phyloP scores from a whole-genome alignment of 1,284 basidiomycete genomes.

The Flammula alnicola region DNA sequence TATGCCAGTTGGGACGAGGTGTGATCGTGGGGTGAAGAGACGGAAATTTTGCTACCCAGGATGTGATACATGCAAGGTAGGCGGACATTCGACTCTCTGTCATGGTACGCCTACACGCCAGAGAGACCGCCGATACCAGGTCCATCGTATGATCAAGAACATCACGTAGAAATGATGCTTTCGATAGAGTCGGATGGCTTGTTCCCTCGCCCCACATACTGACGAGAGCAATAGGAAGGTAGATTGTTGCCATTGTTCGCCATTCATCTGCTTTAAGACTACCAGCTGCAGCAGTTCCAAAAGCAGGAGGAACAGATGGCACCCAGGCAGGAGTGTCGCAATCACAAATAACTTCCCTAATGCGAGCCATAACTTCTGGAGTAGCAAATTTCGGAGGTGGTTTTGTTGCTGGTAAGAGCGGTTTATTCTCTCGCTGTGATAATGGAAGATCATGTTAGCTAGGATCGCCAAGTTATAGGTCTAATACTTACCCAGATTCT shows the following conservation, averaged over 20 bases:
- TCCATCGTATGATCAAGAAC: conserved; percentile 19
- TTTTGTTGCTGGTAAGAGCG: neutral
- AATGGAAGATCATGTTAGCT: neutral
- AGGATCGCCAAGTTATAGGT: neutral
- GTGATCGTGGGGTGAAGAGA: conserved; percentile 4
- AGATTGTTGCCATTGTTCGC: conserved; percentile 33
- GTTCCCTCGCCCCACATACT: conserved; percentile 19
- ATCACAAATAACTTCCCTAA: conserved; percentile 29
- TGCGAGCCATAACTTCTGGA: conserved; percentile 18
- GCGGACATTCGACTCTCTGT: conserved; percentile 4
- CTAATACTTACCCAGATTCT: neutral
- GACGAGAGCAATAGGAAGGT: conserved; percentile 37
- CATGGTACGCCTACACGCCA: conserved; percentile 14
- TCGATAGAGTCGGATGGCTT: neutral
- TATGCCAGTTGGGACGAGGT: conserved; percentile 12
- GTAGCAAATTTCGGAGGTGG: conserved; percentile 1
- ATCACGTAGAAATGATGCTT: neutral
- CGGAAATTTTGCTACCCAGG: conserved; percentile 11
- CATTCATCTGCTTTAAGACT: conserved; percentile 43
- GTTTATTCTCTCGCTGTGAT: neutral
- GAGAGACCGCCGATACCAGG: conserved; percentile 14
- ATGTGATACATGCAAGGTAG: neutral
- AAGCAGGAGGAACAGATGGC: conserved; percentile 34
- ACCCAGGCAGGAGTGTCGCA: conserved; percentile 37
- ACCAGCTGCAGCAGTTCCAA: conserved; percentile 34